Evolutionary conservation across 106 monocot genomes (phyloP).

Genomic region (Hemerocallis citrina): DNA sequence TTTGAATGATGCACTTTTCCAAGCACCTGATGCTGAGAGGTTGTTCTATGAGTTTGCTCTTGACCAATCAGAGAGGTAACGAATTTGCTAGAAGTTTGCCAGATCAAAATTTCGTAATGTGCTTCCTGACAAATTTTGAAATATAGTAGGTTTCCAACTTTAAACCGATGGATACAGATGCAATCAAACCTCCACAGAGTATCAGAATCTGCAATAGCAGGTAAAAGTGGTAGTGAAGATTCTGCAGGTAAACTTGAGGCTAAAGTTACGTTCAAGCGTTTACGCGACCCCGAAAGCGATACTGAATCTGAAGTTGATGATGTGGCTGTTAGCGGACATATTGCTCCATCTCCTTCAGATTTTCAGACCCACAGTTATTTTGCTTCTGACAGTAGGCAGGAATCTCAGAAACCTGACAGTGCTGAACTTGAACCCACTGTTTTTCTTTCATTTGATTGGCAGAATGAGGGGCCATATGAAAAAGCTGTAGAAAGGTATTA

Average conservation of each 20-base stretch:
- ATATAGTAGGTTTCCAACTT: constrained; percentile 68
- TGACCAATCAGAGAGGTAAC: constrained; percentile 89
- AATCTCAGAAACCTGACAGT: constrained; percentile 24
- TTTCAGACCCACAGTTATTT: constrained; percentile 14
- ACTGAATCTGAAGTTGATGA: constrained; percentile 71
- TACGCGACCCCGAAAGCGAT: constrained; percentile 70
- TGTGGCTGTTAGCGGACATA: constrained; percentile 18
- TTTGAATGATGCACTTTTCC: constrained; percentile 28
- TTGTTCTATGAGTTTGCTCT: constrained; percentile 89
- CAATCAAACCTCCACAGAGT: constrained; percentile 92
- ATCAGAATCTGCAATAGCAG: constrained; percentile 56
- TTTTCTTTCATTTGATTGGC: constrained; percentile 85
- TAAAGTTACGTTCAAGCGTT: constrained; percentile 52
- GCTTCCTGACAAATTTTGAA: neutral
- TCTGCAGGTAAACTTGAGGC: constrained; percentile 20
- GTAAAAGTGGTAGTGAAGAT: constrained; percentile 25
- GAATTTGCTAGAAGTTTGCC: neutral
- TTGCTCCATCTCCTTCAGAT: constrained; percentile 21
- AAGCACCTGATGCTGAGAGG: constrained; percentile 61
- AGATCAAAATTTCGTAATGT: neutral
- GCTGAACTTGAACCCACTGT: constrained; percentile 25
- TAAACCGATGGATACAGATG: constrained; percentile 99
- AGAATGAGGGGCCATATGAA: constrained; percentile 81
- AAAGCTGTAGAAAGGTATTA: constrained; percentile 76
- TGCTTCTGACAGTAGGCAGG: constrained; percentile 19